Conservation (phyloP, 805 yeast species). For the Wickerhamiella domercqiae region DNA sequence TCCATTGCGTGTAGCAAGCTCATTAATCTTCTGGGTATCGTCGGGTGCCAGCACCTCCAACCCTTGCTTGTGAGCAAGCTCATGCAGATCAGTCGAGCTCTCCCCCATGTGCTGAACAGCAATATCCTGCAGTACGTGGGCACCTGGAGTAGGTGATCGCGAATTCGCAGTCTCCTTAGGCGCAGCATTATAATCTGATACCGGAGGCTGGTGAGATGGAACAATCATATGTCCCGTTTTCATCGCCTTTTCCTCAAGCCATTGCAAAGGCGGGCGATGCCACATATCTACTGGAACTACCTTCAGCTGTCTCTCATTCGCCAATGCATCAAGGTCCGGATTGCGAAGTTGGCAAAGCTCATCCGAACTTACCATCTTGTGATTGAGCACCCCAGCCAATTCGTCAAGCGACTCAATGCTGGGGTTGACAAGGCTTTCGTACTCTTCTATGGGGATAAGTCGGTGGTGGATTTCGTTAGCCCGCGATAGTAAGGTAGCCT, state of each 20-base stretch:
- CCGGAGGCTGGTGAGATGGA: background rate
- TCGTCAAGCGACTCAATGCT: slow-evolving; percentile 1
- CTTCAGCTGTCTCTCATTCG: background rate
- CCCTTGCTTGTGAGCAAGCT: background rate
- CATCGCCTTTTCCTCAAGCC: background rate
- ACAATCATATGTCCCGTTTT: background rate
- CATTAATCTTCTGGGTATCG: slow-evolving; percentile 2
- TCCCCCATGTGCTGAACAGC: background rate
- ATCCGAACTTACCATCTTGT: background rate
- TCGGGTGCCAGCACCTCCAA: background rate
- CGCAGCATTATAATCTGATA: background rate
- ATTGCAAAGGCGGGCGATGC: background rate
- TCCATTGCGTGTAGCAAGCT: slow-evolving; percentile 12
- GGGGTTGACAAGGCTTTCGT: slow-evolving; percentile 1
- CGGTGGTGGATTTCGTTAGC: background rate
- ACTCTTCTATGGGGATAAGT: slow-evolving; percentile 1
- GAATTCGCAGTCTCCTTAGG: background rate
- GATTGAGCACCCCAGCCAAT: background rate
- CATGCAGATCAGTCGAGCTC: background rate
- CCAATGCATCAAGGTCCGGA: background rate
- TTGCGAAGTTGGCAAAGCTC: background rate
- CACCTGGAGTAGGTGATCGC: background rate
- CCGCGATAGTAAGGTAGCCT: background rate
- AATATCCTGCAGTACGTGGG: too few species aligned
- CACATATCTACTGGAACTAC: background rate